Evolutionary conservation across 129 eudicot species (phyloP).

Genomic region (Pittosporum tobira): DNA sequence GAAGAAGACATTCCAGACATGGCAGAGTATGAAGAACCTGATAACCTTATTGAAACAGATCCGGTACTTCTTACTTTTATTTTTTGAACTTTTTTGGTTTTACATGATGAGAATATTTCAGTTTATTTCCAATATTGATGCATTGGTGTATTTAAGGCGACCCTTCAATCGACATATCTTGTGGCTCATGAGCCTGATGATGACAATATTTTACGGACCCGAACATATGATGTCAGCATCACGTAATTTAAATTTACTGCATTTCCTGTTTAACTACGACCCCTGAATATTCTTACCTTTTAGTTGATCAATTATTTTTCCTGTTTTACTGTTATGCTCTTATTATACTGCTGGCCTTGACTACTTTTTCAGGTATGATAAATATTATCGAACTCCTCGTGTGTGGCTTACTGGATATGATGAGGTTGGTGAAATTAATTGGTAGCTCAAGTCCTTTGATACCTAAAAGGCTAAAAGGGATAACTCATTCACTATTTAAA

Average conservation of each 20-base stretch:
- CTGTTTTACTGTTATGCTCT: conserved; percentile 11
- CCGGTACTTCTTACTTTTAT: too few relatives aligned
- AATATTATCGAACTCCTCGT: conserved; percentile 98
- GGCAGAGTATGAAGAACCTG: conserved; percentile 77
- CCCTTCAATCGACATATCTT: conserved; percentile 69
- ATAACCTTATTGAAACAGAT: conserved; percentile 74
- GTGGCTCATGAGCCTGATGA: conserved; percentile 98
- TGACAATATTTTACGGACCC: conserved; percentile 81
- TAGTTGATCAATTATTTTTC: not conserved
- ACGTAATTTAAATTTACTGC: conserved; percentile 45
- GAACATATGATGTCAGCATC: conserved; percentile 98
- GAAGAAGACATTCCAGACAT: conserved; percentile 91
- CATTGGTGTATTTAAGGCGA: conserved; percentile 48
- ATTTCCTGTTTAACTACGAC: not conserved
- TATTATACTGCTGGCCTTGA: not conserved
- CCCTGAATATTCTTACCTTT: not conserved
- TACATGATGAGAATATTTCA: too few relatives aligned
- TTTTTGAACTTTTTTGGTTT: conserved; percentile 2
- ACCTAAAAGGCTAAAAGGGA: not conserved
- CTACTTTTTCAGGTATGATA: conserved; percentile 68
- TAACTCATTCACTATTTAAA: too few relatives aligned
- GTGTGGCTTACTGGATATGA: conserved; percentile 99
- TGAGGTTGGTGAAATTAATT: conserved; percentile 56
- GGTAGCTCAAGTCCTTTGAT: conserved; percentile 8
- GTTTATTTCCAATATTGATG: not conserved